A percentile compares a stretch with the other conserved stretches of the same genome.
phyloP scores from a whole-genome alignment of 179 eudicot species.

The Vitellaria paradoxa region DNA sequence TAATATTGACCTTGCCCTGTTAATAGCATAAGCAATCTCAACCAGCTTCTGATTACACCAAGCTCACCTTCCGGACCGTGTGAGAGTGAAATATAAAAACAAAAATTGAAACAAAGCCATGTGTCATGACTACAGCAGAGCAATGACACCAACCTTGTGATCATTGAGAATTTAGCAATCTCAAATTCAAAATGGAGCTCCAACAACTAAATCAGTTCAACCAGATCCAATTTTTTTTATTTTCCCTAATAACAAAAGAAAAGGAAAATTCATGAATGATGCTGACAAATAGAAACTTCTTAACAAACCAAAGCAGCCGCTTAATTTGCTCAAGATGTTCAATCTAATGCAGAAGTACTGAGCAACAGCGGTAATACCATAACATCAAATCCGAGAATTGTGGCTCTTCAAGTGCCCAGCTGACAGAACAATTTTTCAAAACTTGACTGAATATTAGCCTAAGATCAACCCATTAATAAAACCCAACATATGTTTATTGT shows the following conservation, averaged over 20 bases:
- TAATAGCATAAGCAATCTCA: background rate
- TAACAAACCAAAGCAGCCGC: background rate
- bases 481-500: background rate
- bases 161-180: background rate
- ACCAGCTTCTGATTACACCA: slow-evolving; percentile 1
- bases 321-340: background rate
- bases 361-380: background rate
- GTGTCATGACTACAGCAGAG: background rate
- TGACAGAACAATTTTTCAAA: background rate
- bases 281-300: background rate
- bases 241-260: background rate
- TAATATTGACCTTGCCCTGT: background rate
- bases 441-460: background rate
- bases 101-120: background rate
- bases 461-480: background rate
- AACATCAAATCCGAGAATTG: background rate
- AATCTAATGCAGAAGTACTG: background rate
- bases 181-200: background rate
- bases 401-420: background rate
- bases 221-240: background rate
- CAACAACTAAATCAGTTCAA: background rate
- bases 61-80: background rate
- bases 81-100: background rate
- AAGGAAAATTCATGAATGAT: background rate
- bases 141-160: no score